Percentiles rank a stretch among this genome's conserved stretches.
Conservation (phyloP, 106 monocot species). For the Dendrobium chrysotoxum region DNA sequence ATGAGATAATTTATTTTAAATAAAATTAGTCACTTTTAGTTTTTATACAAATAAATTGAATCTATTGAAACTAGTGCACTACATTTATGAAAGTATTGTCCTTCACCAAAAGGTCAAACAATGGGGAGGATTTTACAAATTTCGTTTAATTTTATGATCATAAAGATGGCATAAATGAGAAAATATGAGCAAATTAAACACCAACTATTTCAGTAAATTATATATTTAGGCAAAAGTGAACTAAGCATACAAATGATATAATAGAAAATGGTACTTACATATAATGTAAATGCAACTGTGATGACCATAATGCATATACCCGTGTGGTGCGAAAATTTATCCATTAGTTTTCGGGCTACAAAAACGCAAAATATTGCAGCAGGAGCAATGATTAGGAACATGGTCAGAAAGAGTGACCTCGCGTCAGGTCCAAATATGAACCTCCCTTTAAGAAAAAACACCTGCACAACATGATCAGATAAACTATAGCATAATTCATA, state of each 20-base stretch:
- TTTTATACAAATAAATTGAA: not conserved
- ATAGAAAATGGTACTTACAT: conserved; percentile 43
- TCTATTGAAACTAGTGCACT: not conserved
- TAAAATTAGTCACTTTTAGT: not conserved
- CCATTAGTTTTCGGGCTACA: conserved; percentile 73
- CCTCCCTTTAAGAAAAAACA: conserved; percentile 66
- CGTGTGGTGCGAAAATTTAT: conserved; percentile 48
- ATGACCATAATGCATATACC: conserved; percentile 65
- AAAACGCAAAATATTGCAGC: conserved; percentile 57
- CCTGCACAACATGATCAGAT: conserved; percentile 30
- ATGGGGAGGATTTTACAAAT: not conserved
- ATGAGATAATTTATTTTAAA: not conserved
- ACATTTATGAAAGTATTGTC: not conserved
- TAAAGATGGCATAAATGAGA: not conserved
- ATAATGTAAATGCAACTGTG: conserved; percentile 56
- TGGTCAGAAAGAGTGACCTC: conserved; percentile 66
- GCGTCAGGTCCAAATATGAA: conserved; percentile 86
- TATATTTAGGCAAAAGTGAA: not conserved
- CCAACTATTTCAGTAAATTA: not conserved
- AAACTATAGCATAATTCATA: not conserved
- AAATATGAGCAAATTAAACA: not conserved
- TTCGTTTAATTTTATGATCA: not conserved
- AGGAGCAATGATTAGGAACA: conserved; percentile 71
- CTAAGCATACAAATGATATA: not conserved
- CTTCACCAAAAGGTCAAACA: not conserved